phyloP scores from a whole-genome alignment of 2,329 filamentous ascomycete genomes.

The Neofusicoccum parvum region DNA sequence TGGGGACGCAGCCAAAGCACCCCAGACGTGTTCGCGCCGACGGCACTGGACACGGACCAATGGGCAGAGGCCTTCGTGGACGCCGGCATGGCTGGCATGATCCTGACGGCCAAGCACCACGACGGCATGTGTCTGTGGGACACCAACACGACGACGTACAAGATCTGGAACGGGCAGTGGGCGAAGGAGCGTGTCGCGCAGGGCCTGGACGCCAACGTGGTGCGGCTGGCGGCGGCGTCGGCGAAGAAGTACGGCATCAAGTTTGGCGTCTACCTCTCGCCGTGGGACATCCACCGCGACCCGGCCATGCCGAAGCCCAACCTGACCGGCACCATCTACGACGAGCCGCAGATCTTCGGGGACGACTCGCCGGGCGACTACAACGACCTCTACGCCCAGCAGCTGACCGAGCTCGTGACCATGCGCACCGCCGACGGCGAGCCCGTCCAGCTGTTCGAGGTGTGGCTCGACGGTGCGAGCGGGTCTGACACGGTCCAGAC shows the following conservation, averaged over 20 bases:
- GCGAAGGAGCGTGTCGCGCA: conserved; percentile 30
- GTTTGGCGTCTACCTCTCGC: conserved; percentile 40
- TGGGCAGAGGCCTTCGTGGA: conserved; percentile 26
- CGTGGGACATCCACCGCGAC: conserved; percentile 43
- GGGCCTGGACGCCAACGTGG: conserved; percentile 35
- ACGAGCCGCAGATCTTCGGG: conserved; percentile 41
- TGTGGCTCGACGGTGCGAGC: conserved; percentile 26
- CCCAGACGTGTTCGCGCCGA: conserved; percentile 25
- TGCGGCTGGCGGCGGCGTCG: conserved; percentile 36
- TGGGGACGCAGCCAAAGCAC: conserved; percentile 25
- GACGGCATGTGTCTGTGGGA: conserved; percentile 43
- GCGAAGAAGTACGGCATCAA: conserved; percentile 37
- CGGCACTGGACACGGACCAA: conserved; percentile 25
- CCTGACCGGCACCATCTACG: conserved; percentile 34
- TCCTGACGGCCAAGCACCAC: conserved; percentile 42
- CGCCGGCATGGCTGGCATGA: conserved; percentile 39
- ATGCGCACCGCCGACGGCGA: conserved; percentile 20
- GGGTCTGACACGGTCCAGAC: conserved; percentile 25
- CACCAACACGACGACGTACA: conserved; percentile 38
- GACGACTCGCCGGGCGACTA: conserved; percentile 35
- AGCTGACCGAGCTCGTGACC: conserved; percentile 24
- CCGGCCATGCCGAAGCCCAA: conserved; percentile 38
- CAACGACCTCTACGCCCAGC: conserved; percentile 34
- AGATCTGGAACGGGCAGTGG: conserved; percentile 36
- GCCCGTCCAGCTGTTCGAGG: conserved; percentile 23